phyloP scores from a whole-genome alignment of 345 rosid species.

The Carallia pectinifolia region DNA sequence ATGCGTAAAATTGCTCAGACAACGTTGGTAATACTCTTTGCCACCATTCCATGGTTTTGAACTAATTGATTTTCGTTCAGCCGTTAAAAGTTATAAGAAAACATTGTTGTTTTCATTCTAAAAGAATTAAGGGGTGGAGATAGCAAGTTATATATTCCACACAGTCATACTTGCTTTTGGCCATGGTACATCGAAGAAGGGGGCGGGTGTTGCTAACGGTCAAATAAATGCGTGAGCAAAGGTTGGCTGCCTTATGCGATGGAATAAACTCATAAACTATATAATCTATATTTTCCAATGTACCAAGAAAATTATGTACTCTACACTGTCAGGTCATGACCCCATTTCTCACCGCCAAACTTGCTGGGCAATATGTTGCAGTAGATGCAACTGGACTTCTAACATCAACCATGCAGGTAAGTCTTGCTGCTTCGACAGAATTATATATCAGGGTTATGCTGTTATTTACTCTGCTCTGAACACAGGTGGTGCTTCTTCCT shows the following conservation, averaged over 20 bases:
- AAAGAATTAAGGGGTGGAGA: neutral
- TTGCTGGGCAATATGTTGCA: slow-evolving; percentile 79
- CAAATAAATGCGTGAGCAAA: neutral
- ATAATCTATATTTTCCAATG: too few species aligned
- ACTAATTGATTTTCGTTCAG: neutral
- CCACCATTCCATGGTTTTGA: neutral
- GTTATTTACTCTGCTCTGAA: neutral
- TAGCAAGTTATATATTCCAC: neutral
- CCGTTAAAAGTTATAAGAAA: slow-evolving; percentile 1
- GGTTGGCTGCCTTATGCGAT: neutral
- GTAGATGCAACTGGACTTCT: slow-evolving; percentile 74
- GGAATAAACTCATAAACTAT: neutral
- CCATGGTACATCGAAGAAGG: neutral
- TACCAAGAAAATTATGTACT: neutral
- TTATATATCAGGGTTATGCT: neutral
- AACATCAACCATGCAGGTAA: slow-evolving; percentile 74
- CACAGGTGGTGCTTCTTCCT: slow-evolving; percentile 87
- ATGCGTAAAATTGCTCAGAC: neutral
- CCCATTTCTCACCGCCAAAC: slow-evolving; percentile 79
- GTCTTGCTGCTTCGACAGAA: slow-evolving; percentile 2
- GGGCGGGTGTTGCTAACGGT: neutral
- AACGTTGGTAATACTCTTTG: neutral
- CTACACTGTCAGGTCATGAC: slow-evolving; percentile 66
- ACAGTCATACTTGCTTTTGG: neutral
- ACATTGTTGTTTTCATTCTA: neutral